Evolutionary conservation across 1,139 yeast species (phyloP).

Genomic region (Candida pseudocylindracea): DNA sequence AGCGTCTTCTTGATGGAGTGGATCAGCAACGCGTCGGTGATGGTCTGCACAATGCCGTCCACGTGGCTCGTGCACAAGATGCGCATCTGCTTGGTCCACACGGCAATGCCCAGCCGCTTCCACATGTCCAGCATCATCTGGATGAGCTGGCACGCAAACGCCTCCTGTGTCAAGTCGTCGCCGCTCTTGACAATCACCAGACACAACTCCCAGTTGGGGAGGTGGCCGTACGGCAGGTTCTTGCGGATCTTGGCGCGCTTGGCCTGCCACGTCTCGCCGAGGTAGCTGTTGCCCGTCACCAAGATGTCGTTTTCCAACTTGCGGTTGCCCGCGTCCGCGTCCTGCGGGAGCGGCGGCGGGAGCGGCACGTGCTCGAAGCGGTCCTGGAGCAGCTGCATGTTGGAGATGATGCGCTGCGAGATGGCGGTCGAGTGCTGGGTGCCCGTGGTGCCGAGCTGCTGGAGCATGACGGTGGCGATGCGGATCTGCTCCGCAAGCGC

Average conservation of each 20-base stretch:
- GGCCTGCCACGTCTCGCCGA: slow-evolving; percentile 78
- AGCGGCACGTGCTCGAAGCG: slow-evolving; percentile 16
- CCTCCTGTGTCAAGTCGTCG: slow-evolving; percentile 87
- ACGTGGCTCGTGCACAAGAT: slow-evolving; percentile 78
- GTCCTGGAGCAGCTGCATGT: slow-evolving; percentile 80
- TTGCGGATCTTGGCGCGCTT: slow-evolving; percentile 62
- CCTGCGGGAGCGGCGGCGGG: slow-evolving; percentile 2
- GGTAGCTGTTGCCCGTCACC: slow-evolving; percentile 8
- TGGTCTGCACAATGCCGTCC: slow-evolving; percentile 86
- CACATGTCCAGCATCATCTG: slow-evolving; percentile 72
- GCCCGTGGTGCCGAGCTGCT: slow-evolving; percentile 66
- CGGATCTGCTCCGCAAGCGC: slow-evolving; percentile 76
- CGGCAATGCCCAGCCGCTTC: slow-evolving; percentile 40
- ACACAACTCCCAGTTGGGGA: slow-evolving; percentile 82
- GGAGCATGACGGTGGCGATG: slow-evolving; percentile 84
- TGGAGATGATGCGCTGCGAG: slow-evolving; percentile 54
- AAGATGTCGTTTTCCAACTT: slow-evolving; percentile 80
- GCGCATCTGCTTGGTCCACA: slow-evolving; percentile 88
- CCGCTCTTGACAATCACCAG: slow-evolving; percentile 95
- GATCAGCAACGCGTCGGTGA: slow-evolving; percentile 77
- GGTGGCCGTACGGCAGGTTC: slow-evolving; percentile 62
- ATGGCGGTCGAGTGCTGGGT: slow-evolving; percentile 46
- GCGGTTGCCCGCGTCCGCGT: slow-evolving; percentile 58
- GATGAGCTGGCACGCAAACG: slow-evolving; percentile 88
- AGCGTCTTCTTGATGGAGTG: slow-evolving; percentile 87